Base-by-base conservation (phyloP, 352 stramenopile genomes). In the Pythium dissimile region DNA sequence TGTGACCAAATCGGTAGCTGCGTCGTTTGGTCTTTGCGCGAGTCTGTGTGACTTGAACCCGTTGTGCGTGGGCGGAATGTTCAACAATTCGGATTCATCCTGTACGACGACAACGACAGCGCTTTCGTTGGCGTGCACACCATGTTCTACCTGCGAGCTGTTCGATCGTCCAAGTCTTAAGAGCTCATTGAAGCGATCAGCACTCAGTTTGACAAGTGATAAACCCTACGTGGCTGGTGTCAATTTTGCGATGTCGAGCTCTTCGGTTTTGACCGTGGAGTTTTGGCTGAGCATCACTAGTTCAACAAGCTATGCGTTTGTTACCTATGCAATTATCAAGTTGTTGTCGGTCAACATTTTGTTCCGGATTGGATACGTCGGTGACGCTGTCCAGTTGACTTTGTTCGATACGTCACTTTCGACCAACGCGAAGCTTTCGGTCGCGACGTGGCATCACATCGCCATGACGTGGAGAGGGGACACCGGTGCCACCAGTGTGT, bases 321-420 rank as follows among this genome's bases (percentile, higher is more conserved):
- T 75, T 44, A 71, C 70, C 12, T 72, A 72, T 26, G 30, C 45
- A 2, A 61, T 42, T 3, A 49, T 16, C 2, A 62, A 69, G 28
- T 41, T 35, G 0, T 45, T 23, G 8, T 67, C 64, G 41, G 23
- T 31, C 15, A 62, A 20, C 2, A 43, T 53, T 1, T 1, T 64
- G 1, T 49, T 69, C 37, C 5, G 44, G 28, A 10, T 74, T 7
- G 46, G 23, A 3, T 74, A 74, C 44, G 42, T 27, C 15, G 44
- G 46, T 1, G 38, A 71, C 18, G 30, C 47, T 16, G 5, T 74
- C 21, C 60, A 74, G 48, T 31, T 74, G 0, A 37, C 41, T 8
- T 12, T 74, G 1, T 67, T 67, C 15, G 64, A 71, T 13, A 68
- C 52, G 2, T 15, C 42, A 8, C 37, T 74, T 1, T 60, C 58